A percentile compares a stretch with the other conserved stretches of the same genome.
Evolutionary conservation across 2,329 filamentous ascomycete genomes (phyloP).

Genomic region (Teratosphaeria zuluensis): DNA sequence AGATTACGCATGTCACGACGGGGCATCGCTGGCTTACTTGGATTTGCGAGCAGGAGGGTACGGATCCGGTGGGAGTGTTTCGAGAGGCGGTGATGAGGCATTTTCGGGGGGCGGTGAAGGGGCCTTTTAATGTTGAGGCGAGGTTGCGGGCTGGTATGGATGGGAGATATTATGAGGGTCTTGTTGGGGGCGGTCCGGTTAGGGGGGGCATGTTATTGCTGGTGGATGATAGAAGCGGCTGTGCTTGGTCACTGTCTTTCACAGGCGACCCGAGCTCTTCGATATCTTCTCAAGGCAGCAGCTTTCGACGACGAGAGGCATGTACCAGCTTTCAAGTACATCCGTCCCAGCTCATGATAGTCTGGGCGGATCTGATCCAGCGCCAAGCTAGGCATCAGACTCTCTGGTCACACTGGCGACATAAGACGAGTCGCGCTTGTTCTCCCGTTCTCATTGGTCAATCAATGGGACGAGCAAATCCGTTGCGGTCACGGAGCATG

Average conservation of each 20-base stretch:
- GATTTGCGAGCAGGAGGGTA: conserved; percentile 8
- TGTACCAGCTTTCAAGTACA: no score
- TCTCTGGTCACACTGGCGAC: no score
- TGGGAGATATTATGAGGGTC: conserved; percentile 6
- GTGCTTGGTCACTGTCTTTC: neutral
- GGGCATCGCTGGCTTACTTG: conserved; percentile 9
- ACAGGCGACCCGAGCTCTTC: no score
- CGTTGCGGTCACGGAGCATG: no score
- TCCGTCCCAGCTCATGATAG: no score
- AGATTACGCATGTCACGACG: conserved; percentile 9
- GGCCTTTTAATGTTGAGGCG: conserved; percentile 8
- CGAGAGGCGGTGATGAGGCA: conserved; percentile 3
- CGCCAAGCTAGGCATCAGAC: no score
- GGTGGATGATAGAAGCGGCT: conserved; percentile 4
- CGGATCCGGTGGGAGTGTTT: conserved; percentile 8
- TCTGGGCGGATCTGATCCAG: no score
- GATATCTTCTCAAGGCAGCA: no score
- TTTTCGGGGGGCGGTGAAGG: conserved; percentile 8
- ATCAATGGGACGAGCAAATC: no score
- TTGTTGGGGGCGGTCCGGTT: conserved; percentile 1
- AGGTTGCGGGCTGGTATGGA: conserved; percentile 8
- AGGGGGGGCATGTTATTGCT: conserved; percentile 7
- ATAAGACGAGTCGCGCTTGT: no score
- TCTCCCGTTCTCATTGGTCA: no score
- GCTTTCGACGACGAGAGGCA: no score